These are phyloP conservation scores for Candolleomyces aberdarensis DNA, from an alignment of 768 basidiomycete genomes.

Conservation along the genomic window DNA sequence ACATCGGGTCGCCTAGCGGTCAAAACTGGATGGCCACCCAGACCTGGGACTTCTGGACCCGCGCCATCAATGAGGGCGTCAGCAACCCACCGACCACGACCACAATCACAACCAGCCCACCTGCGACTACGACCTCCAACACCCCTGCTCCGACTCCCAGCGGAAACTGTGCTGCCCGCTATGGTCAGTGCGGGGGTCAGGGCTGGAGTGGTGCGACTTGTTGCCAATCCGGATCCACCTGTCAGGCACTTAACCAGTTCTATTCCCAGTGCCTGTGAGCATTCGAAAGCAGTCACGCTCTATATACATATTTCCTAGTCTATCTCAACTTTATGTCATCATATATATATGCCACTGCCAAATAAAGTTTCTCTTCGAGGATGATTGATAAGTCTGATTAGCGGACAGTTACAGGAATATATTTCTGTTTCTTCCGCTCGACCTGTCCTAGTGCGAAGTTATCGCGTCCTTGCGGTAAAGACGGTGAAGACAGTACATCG, in stretches of 20 bases:
- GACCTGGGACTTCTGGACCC: constrained; percentile 5
- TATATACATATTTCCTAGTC: too few relatives aligned
- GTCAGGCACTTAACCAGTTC: constrained; percentile 7
- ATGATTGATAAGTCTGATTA: too few relatives aligned
- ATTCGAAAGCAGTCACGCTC: too few relatives aligned
- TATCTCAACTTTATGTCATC: too few relatives aligned
- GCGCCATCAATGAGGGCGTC: background rate
- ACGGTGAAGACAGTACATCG: too few relatives aligned
- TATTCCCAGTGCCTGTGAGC: constrained; percentile 11
- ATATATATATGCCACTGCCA: too few relatives aligned
- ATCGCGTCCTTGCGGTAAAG: too few relatives aligned
- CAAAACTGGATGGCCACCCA: constrained; percentile 6
- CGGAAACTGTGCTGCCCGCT: constrained; percentile 3
- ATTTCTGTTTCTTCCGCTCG: too few relatives aligned
- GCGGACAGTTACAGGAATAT: too few relatives aligned
- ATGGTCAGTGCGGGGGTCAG: constrained; percentile 13
- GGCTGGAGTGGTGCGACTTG: constrained; percentile 13
- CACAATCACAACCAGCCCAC: background rate
- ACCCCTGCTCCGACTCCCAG: background rate
- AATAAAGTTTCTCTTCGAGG: too few relatives aligned
- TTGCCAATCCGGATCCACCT: constrained; percentile 10
- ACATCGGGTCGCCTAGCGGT: background rate
- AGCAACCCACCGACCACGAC: background rate
- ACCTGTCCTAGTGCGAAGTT: too few relatives aligned
- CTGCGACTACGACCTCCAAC: background rate